Evolutionary conservation across 768 basidiomycete species (phyloP), one percentile per base, ranked within the genome.

Genomic region (Boletellus ananas): DNA sequence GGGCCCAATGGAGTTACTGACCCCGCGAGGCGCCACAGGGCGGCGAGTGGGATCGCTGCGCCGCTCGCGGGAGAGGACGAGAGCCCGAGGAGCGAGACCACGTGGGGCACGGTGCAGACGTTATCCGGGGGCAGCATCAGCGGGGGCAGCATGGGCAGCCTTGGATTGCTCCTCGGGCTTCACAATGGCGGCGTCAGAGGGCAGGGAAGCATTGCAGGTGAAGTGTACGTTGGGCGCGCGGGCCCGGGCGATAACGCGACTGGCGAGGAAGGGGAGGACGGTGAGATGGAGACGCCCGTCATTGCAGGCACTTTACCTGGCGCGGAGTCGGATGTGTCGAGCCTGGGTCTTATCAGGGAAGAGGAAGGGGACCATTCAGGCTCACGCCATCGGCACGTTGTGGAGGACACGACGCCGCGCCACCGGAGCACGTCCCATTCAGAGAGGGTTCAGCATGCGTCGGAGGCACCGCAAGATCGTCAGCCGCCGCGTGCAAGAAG

Each of bases 101-200:
- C 69, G 2, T 70, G 69, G 69, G 69, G 69, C 34, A 70, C 69
- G n/a, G 58, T 68, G 2, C 60, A 55, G 6, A 61, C 70, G 3
- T 46, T 56, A 14, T 58, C 65, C 56, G 20, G 36, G 33, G 45
- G 44, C 36, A 58, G 54, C 45, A 34, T 58, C 37, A 53, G 51
- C 33, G 62, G 52, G 21, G 58, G 55, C 12, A 64, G 64, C 20
- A 57, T 68, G 57, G 34, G 47, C 41, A 67, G 67, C 20, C 62
- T 70, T 17, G 64, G 67, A 1, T 17, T 55, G 33, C 62, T 70
- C 18, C 27, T 67, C 16, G 66, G 69, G 9, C 61, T 66, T 10
- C 66, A 66, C 50, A 61, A 65, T 17, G 67, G 65, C 16, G 63
- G 65, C 5, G 51, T 34, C 49, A 58, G 65, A 31, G 63, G 61